Percentiles rank a stretch among this genome's conserved stretches.
phyloP scores from a whole-genome alignment of 495 filamentous ascomycete species.

The Aspergillus cavernicola region DNA sequence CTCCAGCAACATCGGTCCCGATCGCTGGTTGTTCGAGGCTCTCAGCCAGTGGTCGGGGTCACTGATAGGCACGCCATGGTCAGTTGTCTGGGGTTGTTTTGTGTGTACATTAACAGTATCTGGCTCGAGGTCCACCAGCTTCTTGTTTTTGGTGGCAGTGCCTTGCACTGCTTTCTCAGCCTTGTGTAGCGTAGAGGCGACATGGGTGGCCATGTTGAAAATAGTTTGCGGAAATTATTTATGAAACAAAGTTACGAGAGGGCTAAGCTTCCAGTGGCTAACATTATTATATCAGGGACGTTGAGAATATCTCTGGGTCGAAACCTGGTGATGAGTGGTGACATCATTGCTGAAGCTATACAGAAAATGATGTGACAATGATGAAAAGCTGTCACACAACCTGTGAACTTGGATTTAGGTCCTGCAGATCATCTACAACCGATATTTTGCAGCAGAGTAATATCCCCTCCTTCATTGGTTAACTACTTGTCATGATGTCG shows the following conservation, averaged over 20 bases:
- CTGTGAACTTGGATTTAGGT: background rate
- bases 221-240: background rate
- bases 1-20: slow-evolving; percentile 75
- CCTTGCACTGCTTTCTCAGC: slow-evolving; percentile 28
- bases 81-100: slow-evolving; percentile 59
- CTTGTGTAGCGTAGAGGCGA: slow-evolving; percentile 28
- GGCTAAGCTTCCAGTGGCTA: background rate
- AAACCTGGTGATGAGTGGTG: background rate
- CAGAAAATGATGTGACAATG: slow-evolving; percentile 3
- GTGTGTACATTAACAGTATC: slow-evolving; percentile 28
- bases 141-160: slow-evolving; percentile 25
- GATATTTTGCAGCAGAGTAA: too few relatives aligned
- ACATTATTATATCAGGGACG: too few relatives aligned
- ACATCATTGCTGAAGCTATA: background rate
- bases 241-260: background rate
- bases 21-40: slow-evolving; percentile 53
- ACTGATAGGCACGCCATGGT: slow-evolving; percentile 71
- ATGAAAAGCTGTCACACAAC: background rate
- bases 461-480: too few relatives aligned
- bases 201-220: slow-evolving; percentile 22
- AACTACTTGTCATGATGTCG: too few relatives aligned
- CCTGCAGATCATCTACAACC: background rate
- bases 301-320: too few relatives aligned
- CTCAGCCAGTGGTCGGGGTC: slow-evolving; percentile 79
- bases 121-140: slow-evolving; percentile 27